Conservation (phyloP, 2,329 filamentous ascomycete species). For the Claviceps sp. region DNA sequence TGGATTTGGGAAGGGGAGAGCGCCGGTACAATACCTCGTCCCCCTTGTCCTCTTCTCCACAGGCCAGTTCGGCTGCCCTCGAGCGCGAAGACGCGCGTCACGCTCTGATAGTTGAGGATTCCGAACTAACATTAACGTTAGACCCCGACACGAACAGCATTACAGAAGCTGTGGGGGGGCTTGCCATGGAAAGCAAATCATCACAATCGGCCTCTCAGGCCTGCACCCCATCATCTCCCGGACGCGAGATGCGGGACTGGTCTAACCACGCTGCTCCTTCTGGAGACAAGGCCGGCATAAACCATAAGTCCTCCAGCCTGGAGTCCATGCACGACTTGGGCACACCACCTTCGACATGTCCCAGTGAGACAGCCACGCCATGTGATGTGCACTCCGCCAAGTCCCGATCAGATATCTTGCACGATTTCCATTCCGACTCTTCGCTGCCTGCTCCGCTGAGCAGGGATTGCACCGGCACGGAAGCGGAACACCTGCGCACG, state of each 20-base stretch:
- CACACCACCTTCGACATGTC: conserved; percentile 42
- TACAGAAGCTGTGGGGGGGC: neutral
- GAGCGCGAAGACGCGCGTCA: conserved; percentile 31
- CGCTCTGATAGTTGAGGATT: neutral
- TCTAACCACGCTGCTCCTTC: conserved; percentile 18
- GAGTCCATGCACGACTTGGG: conserved; percentile 34
- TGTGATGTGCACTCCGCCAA: conserved; percentile 28
- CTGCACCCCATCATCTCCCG: conserved; percentile 35
- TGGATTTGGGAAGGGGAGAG: conserved; percentile 22
- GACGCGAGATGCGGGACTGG: conserved; percentile 18
- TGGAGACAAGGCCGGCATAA: conserved; percentile 23
- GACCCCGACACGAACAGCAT: neutral
- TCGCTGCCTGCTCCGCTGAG: conserved; percentile 51
- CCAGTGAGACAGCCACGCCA: conserved; percentile 38
- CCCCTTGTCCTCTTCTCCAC: conserved; percentile 24
- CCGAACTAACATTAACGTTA: neutral
- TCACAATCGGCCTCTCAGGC: conserved; percentile 13
- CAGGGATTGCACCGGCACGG: conserved; percentile 47
- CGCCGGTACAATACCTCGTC: conserved; percentile 21
- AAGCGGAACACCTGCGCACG: conserved; percentile 35
- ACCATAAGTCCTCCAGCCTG: conserved; percentile 34
- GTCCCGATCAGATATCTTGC: conserved; percentile 31
- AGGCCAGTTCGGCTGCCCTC: conserved; percentile 20
- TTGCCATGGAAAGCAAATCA: neutral
- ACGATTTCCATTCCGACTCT: conserved; percentile 47